Evolutionary conservation across 2,329 filamentous ascomycete genomes (phyloP).

Genomic region (Pezizomycotina sp.): DNA sequence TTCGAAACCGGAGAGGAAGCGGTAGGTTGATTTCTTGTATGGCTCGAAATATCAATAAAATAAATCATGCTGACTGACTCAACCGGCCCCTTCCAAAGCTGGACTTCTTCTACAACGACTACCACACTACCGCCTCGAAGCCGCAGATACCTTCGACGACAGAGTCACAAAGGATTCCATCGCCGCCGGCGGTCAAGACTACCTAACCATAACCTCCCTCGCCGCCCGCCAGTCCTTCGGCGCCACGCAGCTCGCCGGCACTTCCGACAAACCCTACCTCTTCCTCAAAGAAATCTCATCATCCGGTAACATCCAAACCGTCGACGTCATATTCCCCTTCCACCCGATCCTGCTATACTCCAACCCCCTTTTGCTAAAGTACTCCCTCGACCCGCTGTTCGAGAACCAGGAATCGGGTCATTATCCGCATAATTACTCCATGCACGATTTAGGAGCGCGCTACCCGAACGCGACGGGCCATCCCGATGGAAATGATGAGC

Average conservation of each 20-base stretch:
- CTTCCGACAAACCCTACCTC: slow-evolving; percentile 51
- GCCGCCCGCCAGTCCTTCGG: slow-evolving; percentile 68
- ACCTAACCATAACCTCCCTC: slow-evolving; percentile 60
- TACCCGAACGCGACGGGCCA: slow-evolving; percentile 67
- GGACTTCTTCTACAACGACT: no score
- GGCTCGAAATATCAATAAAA: no score
- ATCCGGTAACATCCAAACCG: slow-evolving; percentile 70
- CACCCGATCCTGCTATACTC: slow-evolving; percentile 78
- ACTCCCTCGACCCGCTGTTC: no score
- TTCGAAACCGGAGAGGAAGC: no score
- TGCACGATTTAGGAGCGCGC: slow-evolving; percentile 57
- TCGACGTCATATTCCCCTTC: slow-evolving; percentile 72
- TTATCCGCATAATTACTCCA: slow-evolving; percentile 38
- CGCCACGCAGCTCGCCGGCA: slow-evolving; percentile 57
- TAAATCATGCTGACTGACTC: no score
- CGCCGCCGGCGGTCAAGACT: slow-evolving; percentile 55
- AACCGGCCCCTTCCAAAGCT: no score
- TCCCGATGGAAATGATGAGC: slow-evolving; percentile 51
- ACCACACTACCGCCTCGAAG: no score
- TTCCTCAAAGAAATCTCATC: slow-evolving; percentile 79
- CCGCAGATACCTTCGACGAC: no score
- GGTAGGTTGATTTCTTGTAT: no score
- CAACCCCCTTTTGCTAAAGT: slow-evolving; percentile 62
- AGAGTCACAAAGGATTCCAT: no score
- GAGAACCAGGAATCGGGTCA: no score